Conservation (phyloP, 2,329 filamentous ascomycete genomes). For the Fusarium sp. region DNA sequence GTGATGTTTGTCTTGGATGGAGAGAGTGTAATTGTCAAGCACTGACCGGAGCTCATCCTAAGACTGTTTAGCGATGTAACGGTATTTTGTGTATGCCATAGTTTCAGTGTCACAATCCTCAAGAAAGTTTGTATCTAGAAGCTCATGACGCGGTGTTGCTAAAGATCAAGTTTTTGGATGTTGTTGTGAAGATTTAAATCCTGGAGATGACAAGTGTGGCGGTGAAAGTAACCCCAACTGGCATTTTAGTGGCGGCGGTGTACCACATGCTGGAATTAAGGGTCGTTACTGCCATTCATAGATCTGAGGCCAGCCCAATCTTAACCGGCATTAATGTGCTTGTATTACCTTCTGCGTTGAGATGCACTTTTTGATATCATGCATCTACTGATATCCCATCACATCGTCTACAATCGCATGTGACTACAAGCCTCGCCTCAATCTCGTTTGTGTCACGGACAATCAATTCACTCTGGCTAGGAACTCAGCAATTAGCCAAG, state of each 20-base stretch:
- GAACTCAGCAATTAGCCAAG: neutral
- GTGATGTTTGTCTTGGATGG: neutral
- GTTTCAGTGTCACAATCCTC: neutral
- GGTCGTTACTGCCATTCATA: neutral
- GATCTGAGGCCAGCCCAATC: neutral
- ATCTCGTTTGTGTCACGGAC: neutral
- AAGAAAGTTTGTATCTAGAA: too few species aligned
- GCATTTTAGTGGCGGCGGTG: neutral
- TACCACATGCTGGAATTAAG: neutral
- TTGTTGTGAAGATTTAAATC: neutral
- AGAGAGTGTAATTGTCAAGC: neutral
- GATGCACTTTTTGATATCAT: neutral
- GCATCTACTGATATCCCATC: neutral
- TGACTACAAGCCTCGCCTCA: constrained; percentile 8
- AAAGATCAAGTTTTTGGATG: neutral
- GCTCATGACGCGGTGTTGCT: neutral
- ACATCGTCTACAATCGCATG: neutral
- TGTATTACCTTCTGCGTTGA: neutral
- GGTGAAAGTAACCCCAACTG: neutral
- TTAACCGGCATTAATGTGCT: too few species aligned
- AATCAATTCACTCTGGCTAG: neutral
- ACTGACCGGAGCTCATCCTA: neutral
- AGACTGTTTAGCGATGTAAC: neutral
- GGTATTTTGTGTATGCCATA: neutral
- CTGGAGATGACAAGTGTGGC: constrained; percentile 2